A percentile compares a stretch with the other conserved stretches of the same genome.
These are phyloP conservation scores for Trematosphaeria pertusa DNA, from an alignment of 2,329 filamentous ascomycete species.

Conservation along the genomic window DNA sequence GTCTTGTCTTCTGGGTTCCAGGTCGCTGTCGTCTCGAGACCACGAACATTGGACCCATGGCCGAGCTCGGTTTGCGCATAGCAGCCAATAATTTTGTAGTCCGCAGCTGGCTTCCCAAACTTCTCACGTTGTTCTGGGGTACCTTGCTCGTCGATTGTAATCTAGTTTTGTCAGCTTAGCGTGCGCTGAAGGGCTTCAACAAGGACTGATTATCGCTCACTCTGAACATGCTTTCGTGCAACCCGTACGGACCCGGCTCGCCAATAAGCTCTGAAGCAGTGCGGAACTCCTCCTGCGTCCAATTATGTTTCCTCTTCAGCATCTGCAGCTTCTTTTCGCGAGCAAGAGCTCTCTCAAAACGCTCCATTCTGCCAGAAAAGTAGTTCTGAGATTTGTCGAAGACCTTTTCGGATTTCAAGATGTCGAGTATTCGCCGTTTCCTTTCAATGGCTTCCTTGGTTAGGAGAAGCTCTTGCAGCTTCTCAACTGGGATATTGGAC, in stretches of 20 bases:
- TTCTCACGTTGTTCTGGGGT: constrained; percentile 75
- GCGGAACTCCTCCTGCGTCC: constrained; percentile 69
- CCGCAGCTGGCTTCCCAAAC: constrained; percentile 72
- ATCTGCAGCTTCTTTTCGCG: constrained; percentile 74
- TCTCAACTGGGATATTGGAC: constrained; percentile 71
- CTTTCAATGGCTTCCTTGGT: constrained; percentile 69
- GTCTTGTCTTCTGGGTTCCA: constrained; percentile 78
- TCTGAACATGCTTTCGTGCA: constrained; percentile 75
- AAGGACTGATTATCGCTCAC: constrained; percentile 55
- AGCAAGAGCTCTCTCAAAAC: constrained; percentile 72
- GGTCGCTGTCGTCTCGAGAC: constrained; percentile 72
- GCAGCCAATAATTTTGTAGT: constrained; percentile 77
- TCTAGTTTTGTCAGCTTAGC: constrained; percentile 47
- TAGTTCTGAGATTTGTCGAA: constrained; percentile 84
- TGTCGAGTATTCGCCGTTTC: constrained; percentile 65
- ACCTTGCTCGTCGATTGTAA: constrained; percentile 74
- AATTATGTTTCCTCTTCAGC: constrained; percentile 70
- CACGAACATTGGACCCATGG: constrained; percentile 72
- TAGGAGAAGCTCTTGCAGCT: constrained; percentile 72
- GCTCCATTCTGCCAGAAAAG: constrained; percentile 72
- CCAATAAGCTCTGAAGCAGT: constrained; percentile 72
- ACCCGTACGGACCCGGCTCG: constrained; percentile 75
- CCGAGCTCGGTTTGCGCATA: constrained; percentile 84
- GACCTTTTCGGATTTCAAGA: constrained; percentile 71
- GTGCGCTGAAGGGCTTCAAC: neutral